Evolutionary conservation across 2,329 filamentous ascomycete genomes (phyloP), one percentile per base, ranked within the genome.

Genomic region (Pseudopyricularia cyperi): DNA sequence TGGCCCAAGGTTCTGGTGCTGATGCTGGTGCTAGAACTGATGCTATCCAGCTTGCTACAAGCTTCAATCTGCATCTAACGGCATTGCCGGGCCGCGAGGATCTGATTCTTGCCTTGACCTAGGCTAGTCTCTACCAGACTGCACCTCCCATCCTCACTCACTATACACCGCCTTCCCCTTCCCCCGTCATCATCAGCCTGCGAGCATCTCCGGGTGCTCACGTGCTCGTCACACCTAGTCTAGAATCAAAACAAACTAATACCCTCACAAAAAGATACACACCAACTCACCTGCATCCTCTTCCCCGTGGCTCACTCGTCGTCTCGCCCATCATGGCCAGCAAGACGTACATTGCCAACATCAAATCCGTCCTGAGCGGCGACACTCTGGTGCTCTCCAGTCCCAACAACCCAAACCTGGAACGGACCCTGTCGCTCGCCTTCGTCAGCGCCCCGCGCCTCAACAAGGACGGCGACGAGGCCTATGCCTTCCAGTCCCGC

Each of bases 361-460:
- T 97, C 69, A 98, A 98, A 77, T 88, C 85, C 66, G 88, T 95
- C 60, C 74, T 94, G 63, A 96, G 90, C 63, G 93, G 93, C 62
- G 93, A 97, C 74, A 95, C 90, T 28, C 71, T 97, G 60, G 75
- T 97, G 57, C 74, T 97, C 62, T 81, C 84, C 61, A 89, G 87
- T 68, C 76, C 87, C 64, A 84, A 83, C 68, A 90, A 94, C 66
- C 85, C 87, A 34, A 76, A 80, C 57, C 80, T 85, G 67, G 93
- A 97, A 72, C 86, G 89, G 62, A 87, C 79, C 51, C 77, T 98
- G 61, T 95, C 89, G 63, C 76, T 98, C 57, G 93, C 93, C 61
- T 97, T 89, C 70, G 89, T 97, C 59, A 86, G 84, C 54, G 89
- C 90, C 49, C 93, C 93, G 3, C 83, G 90, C 64, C 67, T 96